phyloP scores from a whole-genome alignment of 305 asterid species.

The Fraxinus floribunda region DNA sequence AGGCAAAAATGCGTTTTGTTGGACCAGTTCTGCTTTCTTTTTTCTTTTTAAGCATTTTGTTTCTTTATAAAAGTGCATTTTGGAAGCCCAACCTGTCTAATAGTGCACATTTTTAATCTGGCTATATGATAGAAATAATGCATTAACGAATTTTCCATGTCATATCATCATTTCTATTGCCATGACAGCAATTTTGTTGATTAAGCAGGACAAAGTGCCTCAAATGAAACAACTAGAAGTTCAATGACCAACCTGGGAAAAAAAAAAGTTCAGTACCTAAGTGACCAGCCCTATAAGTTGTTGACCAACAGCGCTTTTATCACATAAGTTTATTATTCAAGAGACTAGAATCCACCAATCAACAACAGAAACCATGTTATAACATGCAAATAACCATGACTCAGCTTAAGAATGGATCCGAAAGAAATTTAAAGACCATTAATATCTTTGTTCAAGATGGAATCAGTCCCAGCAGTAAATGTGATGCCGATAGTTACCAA shows the following conservation, averaged over 20 bases:
- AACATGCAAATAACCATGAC: conserved; percentile 13
- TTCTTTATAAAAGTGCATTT: background rate
- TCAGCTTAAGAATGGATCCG: background rate
- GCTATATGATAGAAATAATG: background rate
- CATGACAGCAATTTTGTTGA: background rate
- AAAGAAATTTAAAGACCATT: background rate
- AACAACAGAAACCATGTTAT: conserved; percentile 3
- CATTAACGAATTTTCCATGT: background rate
- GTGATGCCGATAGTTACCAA: background rate
- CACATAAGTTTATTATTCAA: background rate
- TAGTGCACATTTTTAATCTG: background rate
- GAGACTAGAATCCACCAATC: background rate
- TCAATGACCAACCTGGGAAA: background rate
- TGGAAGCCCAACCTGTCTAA: background rate
- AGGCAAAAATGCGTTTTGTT: background rate
- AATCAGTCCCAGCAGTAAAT: conserved; percentile 13
- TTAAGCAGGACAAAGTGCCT: background rate
- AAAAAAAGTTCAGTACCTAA: background rate
- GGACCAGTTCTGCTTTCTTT: background rate
- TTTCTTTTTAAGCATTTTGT: background rate
- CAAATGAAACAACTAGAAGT: background rate
- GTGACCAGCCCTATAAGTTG: background rate
- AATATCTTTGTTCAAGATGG: background rate
- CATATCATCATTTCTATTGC: background rate
- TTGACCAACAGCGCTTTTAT: background rate